These are phyloP conservation scores for Talaromyces ruber DNA, from an alignment of 495 filamentous ascomycete genomes.

Conservation along the genomic window DNA sequence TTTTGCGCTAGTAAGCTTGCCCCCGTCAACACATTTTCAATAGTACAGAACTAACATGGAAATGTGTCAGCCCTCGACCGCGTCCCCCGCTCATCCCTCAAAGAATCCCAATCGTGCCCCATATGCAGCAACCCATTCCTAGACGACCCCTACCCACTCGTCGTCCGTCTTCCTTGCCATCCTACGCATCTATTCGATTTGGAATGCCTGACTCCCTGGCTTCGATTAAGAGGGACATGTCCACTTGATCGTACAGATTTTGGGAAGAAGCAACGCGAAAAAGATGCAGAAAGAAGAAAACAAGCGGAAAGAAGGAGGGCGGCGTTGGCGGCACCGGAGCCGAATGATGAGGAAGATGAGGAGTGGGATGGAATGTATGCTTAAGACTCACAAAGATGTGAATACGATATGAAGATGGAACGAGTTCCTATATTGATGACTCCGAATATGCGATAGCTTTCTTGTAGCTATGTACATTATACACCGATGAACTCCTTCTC, in stretches of 20 bases:
- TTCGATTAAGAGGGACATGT: constrained; percentile 81
- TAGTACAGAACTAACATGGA: neutral
- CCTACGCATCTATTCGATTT: constrained; percentile 78
- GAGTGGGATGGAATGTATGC: constrained; percentile 69
- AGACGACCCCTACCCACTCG: constrained; percentile 69
- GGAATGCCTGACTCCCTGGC: constrained; percentile 91
- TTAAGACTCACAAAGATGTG: constrained; percentile 15
- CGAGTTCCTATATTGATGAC: neutral
- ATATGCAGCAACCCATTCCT: constrained; percentile 82
- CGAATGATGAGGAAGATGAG: constrained; percentile 52
- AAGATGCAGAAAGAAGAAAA: constrained; percentile 41
- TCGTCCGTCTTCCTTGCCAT: constrained; percentile 82
- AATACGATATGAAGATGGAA: neutral
- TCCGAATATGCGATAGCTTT: neutral
- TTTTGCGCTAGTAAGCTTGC: constrained; percentile 56
- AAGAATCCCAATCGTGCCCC: constrained; percentile 62
- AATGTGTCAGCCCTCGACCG: constrained; percentile 55
- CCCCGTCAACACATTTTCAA: neutral
- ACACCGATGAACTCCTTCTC: neutral
- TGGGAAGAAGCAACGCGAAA: constrained; percentile 60
- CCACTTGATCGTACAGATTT: constrained; percentile 78
- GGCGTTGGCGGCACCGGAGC: constrained; percentile 17
- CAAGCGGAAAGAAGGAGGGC: constrained; percentile 31
- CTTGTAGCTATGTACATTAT: neutral
- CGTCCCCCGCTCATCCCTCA: constrained; percentile 60